phyloP scores from a whole-genome alignment of 1,284 basidiomycete genomes.

The Ceratobasidium sp. region DNA sequence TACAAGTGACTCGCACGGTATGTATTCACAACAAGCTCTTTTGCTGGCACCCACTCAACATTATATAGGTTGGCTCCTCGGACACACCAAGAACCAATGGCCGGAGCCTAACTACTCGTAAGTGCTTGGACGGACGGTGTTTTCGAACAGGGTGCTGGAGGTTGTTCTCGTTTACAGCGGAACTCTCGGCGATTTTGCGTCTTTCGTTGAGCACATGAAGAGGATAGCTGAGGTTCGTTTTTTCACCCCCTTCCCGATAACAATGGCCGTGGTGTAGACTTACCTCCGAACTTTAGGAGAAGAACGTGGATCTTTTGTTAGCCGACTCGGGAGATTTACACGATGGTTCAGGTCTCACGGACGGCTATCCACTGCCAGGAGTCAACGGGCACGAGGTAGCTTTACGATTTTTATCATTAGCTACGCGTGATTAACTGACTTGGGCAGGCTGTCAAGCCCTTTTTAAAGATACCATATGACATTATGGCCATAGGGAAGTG shows the following conservation, averaged over 20 bases:
- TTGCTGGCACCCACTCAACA: neutral
- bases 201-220: conserved; percentile 43
- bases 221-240: conserved; percentile 30
- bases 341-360: conserved; percentile 44
- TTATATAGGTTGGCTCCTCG: conserved; percentile 36
- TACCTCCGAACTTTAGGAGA: conserved; percentile 17
- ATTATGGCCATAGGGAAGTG: conserved; percentile 44
- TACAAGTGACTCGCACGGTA: conserved; percentile 41
- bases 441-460: conserved; percentile 32
- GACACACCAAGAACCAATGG: conserved; percentile 41
- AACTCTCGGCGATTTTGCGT: conserved; percentile 39
- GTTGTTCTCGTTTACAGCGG: conserved; percentile 16
- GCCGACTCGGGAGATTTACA: conserved; percentile 42
- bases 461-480: conserved; percentile 38
- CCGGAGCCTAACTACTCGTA: conserved; percentile 45
- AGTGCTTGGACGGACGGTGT: neutral
- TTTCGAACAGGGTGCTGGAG: neutral
- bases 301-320: conserved; percentile 28
- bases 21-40: neutral
- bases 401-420: neutral
- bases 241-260: neutral
- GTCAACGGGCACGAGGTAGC: conserved; percentile 41
- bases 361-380: conserved; percentile 38
- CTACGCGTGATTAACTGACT: too few species aligned
- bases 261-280: too few species aligned